Percentiles rank a stretch among this genome's conserved stretches.
Conservation (phyloP, 2,329 filamentous ascomycete genomes). For the Pseudonectria buxi region DNA sequence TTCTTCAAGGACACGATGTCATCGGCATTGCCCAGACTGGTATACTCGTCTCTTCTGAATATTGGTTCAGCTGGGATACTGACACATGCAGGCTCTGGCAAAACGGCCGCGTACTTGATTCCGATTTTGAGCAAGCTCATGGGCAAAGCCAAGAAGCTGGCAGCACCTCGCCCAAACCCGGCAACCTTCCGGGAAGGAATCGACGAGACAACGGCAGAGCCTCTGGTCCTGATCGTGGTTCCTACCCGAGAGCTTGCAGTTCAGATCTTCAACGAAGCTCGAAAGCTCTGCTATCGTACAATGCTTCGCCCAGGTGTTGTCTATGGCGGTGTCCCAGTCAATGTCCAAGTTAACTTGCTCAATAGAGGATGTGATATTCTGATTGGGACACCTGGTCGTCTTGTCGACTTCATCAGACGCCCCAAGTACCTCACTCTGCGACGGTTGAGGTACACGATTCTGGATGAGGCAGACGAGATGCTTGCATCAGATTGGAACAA, state of each 20-base stretch:
- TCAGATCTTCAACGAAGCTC: conserved; percentile 91
- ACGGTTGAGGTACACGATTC: conserved; percentile 72
- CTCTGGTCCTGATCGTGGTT: conserved; percentile 75
- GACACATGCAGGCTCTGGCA: conserved; percentile 68
- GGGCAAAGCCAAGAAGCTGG: conserved; percentile 89
- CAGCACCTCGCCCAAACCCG: conserved; percentile 66
- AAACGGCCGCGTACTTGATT: conserved; percentile 88
- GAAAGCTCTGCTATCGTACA: conserved; percentile 87
- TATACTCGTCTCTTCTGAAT: conserved; percentile 39
- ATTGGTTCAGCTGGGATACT: no score
- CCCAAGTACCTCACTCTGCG: conserved; percentile 62
- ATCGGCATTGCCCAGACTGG: conserved; percentile 91
- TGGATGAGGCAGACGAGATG: conserved; percentile 96
- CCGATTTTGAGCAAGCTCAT: conserved; percentile 86
- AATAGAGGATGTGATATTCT: conserved; percentile 82
- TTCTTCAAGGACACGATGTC: conserved; percentile 70
- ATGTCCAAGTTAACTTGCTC: conserved; percentile 65
- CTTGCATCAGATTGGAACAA: conserved; percentile 71
- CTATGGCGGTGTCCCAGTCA: conserved; percentile 76
- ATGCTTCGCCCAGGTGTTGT: conserved; percentile 88
- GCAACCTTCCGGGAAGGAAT: conserved; percentile 43
- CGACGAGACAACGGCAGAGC: conserved; percentile 64
- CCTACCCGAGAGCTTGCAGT: conserved; percentile 87
- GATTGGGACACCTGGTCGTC: conserved; percentile 79
- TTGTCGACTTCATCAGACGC: conserved; percentile 75